Percentiles rank a stretch among this genome's conserved stretches.
These are phyloP conservation scores for Aegle marmelos DNA, from an alignment of 345 rosid species.

Conservation along the genomic window DNA sequence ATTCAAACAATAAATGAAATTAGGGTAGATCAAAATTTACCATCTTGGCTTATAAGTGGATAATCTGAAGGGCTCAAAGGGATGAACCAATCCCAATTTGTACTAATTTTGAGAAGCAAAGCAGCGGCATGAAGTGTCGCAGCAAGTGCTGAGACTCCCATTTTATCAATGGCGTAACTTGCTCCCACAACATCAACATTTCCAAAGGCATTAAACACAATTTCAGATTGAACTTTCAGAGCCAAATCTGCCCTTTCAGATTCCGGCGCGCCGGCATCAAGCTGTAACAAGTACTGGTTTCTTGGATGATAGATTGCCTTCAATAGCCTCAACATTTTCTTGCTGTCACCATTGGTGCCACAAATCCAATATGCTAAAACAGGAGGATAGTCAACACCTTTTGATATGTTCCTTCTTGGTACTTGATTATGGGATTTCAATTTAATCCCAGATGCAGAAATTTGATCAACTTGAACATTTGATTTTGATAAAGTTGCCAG, in stretches of 20 bases:
- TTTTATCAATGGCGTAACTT: slow-evolving; percentile 22
- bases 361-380: slow-evolving; percentile 38
- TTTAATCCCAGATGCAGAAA: not conserved
- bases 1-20: not conserved
- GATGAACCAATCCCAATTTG: slow-evolving; percentile 42
- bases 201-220: slow-evolving; percentile 18
- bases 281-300: slow-evolving; percentile 33
- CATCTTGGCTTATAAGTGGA: slow-evolving; percentile 37
- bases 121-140: slow-evolving; percentile 40
- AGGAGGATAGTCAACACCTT: slow-evolving; percentile 23
- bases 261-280: slow-evolving; percentile 26
- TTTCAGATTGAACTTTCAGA: slow-evolving; percentile 18
- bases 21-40: not conserved
- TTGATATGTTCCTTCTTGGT: not conserved
- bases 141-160: slow-evolving; percentile 36
- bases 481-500: slow-evolving; percentile 8
- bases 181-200: slow-evolving; percentile 41
- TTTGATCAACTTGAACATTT: not conserved
- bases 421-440: not conserved
- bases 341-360: slow-evolving; percentile 32
- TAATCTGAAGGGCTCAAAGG: slow-evolving; percentile 34
- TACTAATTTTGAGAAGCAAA: slow-evolving; percentile 29
- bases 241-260: slow-evolving; percentile 21
- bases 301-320: slow-evolving; percentile 41
- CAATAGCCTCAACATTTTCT: slow-evolving; percentile 32